Evolutionary conservation across 1,139 yeast species (phyloP).

Genomic region (Pichia kudriavzevii): DNA sequence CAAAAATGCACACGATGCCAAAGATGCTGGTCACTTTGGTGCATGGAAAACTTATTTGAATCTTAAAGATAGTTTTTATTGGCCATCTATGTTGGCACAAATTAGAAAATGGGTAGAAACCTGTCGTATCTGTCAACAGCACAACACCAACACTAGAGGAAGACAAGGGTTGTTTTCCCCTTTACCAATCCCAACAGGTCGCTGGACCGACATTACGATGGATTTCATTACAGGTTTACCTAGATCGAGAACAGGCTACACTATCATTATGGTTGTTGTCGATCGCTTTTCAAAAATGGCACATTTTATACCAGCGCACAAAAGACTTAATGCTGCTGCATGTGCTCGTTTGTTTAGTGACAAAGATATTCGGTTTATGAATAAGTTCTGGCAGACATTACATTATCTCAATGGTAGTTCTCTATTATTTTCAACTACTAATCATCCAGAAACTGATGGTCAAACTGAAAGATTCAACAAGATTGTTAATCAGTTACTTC

Average conservation of each 20-base stretch:
- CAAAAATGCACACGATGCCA: neutral
- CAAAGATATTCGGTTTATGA: neutral
- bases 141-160: neutral
- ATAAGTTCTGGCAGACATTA: neutral
- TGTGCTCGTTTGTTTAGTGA: neutral
- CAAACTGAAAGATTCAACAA: slow-evolving; percentile 43
- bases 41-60: neutral
- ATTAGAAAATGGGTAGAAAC: neutral
- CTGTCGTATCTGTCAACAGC: slow-evolving; percentile 3
- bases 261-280: slow-evolving; percentile 2
- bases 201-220: slow-evolving; percentile 7
- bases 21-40: slow-evolving; percentile 6
- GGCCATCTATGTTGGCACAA: slow-evolving; percentile 1
- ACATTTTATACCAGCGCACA: slow-evolving; percentile 3
- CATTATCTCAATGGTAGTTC: neutral
- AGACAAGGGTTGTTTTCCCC: slow-evolving; percentile 5
- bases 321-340: neutral
- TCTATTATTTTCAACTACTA: neutral
- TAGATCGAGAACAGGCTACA: neutral
- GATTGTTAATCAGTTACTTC: slow-evolving; percentile 39
- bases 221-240: slow-evolving; percentile 6
- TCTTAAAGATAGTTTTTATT: slow-evolving; percentile 1
- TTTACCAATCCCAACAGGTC: slow-evolving; percentile 1
- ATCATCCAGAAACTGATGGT: neutral
- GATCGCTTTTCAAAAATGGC: slow-evolving; percentile 7